phyloP scores from a whole-genome alignment of 805 yeast genomes.

The Ogataea angusta region DNA sequence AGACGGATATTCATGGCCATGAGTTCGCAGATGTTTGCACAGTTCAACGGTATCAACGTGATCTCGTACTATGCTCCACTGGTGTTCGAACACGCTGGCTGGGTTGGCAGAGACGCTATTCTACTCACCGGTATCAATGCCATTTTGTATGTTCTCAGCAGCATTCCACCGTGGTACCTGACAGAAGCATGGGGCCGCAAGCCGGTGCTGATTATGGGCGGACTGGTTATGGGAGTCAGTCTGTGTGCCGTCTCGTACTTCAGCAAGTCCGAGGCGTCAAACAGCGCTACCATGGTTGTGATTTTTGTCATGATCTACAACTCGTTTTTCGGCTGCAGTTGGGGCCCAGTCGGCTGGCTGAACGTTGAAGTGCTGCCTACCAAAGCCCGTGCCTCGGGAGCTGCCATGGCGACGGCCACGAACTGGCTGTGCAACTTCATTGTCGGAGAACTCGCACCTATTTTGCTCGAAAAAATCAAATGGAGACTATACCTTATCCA shows the following conservation, averaged over 20 bases:
- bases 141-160: constrained; percentile 51
- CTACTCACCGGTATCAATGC: constrained; percentile 85
- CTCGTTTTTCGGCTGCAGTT: constrained; percentile 81
- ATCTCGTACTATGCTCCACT: constrained; percentile 91
- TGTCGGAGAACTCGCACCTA: constrained; percentile 90
- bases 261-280: constrained; percentile 41
- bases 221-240: constrained; percentile 74
- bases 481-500: constrained; percentile 85
- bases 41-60: constrained; percentile 88
- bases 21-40: constrained; percentile 90
- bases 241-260: constrained; percentile 62
- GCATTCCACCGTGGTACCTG: constrained; percentile 87
- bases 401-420: constrained; percentile 85
- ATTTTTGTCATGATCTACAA: constrained; percentile 73
- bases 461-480: constrained; percentile 67
- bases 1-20: constrained; percentile 82
- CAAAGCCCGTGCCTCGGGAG: constrained; percentile 83
- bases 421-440: constrained; percentile 92
- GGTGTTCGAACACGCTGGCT: constrained; percentile 93
- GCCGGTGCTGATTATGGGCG: constrained; percentile 77
- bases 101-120: constrained; percentile 84
- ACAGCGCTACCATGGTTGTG: constrained; percentile 72
- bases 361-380: constrained; percentile 83
- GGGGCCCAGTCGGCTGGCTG: constrained; percentile 96
- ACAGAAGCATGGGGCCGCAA: constrained; percentile 92